phyloP scores from a whole-genome alignment of 2,329 filamentous ascomycete genomes.

The Emmonsia crescens region DNA sequence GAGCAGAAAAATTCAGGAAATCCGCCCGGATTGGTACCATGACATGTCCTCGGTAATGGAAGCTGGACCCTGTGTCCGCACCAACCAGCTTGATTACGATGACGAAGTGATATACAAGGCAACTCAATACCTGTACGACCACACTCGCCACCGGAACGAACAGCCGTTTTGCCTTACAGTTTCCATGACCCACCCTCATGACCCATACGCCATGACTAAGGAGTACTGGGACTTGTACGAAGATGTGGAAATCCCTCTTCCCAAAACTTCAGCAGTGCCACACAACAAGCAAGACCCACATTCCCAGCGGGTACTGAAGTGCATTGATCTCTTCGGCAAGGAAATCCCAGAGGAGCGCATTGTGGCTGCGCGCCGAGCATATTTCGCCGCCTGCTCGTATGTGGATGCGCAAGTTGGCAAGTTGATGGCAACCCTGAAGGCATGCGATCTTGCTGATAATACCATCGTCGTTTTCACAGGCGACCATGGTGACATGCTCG shows the following conservation, averaged over 20 bases:
- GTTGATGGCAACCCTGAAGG: constrained; percentile 64
- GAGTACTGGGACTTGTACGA: constrained; percentile 93
- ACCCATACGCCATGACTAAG: constrained; percentile 86
- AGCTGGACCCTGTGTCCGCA: constrained; percentile 76
- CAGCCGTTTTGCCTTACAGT: constrained; percentile 83
- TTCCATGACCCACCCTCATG: constrained; percentile 87
- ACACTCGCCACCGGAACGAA: constrained; percentile 67
- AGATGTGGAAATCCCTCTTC: constrained; percentile 73
- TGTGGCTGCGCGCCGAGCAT: constrained; percentile 72
- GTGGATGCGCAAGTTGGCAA: constrained; percentile 87
- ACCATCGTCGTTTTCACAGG: constrained; percentile 89
- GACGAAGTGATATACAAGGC: constrained; percentile 93
- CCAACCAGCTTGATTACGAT: constrained; percentile 92
- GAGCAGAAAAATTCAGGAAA: constrained; percentile 20
- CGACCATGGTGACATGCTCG: constrained; percentile 93
- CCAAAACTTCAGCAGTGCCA: constrained; percentile 59
- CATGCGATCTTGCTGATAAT: constrained; percentile 69
- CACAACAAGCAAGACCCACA: constrained; percentile 77
- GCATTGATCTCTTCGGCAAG: constrained; percentile 76
- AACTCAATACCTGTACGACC: constrained; percentile 80
- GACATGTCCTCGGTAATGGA: constrained; percentile 90
- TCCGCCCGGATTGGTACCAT: constrained; percentile 85
- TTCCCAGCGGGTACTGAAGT: constrained; percentile 74
- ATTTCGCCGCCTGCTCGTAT: constrained; percentile 88
- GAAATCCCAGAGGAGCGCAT: constrained; percentile 78